Conservation (phyloP, 306 rosid species). For the Ziziphus jujuba region DNA sequence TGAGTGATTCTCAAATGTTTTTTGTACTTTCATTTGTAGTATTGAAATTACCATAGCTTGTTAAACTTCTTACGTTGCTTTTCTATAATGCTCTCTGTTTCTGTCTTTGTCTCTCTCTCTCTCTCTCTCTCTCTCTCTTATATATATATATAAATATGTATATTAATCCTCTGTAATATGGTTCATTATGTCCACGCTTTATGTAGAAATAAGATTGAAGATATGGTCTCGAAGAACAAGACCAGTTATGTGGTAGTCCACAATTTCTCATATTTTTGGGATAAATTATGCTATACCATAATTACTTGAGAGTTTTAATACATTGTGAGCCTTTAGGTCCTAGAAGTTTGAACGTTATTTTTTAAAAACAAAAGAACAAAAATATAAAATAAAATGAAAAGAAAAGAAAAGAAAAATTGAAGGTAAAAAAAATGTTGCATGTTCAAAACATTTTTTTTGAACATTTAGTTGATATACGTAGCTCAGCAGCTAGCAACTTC, state of each 20-base stretch:
- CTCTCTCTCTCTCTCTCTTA: not conserved
- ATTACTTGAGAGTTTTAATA: not conserved
- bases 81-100: not conserved
- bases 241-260: too few species aligned
- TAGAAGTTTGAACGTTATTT: not conserved
- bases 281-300: too few species aligned
- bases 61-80: not conserved
- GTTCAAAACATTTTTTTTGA: not conserved
- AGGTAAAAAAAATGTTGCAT: not conserved
- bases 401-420: not conserved
- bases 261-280: too few species aligned
- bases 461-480: not conserved
- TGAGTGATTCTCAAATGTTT: conserved; percentile 17
- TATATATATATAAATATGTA: too few species aligned
- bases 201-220: not conserved
- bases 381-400: too few species aligned
- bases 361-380: too few species aligned
- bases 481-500: not conserved
- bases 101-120: not conserved
- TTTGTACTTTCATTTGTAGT: conserved; percentile 20
- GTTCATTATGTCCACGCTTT: not conserved
- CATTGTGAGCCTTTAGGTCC: not conserved
- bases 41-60: conserved; percentile 26
- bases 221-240: too few species aligned
- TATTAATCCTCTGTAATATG: too few species aligned